A percentile compares a stretch with the other conserved stretches of the same genome.
phyloP scores from a whole-genome alignment of 108 stramenopile genomes.

The Skeletonema menzelii region DNA sequence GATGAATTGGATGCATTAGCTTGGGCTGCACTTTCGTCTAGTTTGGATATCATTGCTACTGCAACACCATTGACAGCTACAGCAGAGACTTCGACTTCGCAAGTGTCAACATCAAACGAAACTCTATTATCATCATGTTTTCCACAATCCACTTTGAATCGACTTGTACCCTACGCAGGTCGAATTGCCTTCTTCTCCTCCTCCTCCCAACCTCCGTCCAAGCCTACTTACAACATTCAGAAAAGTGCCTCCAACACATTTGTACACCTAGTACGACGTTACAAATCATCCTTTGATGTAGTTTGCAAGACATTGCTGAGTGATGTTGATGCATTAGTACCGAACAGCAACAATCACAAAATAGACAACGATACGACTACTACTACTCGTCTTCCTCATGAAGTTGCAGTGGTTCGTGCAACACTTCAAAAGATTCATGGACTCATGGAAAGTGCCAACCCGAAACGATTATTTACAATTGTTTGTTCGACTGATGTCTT shows the following conservation, averaged over 20 bases:
- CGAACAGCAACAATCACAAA: not conserved
- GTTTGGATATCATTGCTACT: conserved; percentile 5
- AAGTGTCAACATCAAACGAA: conserved; percentile 10
- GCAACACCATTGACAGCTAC: not conserved
- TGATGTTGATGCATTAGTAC: conserved; percentile 14
- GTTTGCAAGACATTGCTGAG: conserved; percentile 13
- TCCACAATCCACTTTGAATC: conserved; percentile 22
- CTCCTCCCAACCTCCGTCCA: not conserved
- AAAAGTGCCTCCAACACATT: conserved; percentile 15
- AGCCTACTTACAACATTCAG: not conserved
- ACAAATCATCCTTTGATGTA: conserved; percentile 26
- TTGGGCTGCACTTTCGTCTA: conserved; percentile 28
- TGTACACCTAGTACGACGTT: conserved; percentile 6
- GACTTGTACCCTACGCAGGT: conserved; percentile 14
- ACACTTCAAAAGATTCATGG: conserved; percentile 10
- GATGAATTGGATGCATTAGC: not conserved
- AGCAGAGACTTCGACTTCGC: not conserved
- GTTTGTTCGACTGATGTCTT: conserved; percentile 21
- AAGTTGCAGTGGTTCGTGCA: conserved; percentile 4
- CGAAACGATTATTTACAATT: conserved; percentile 22
- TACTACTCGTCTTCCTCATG: not conserved
- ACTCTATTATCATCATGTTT: conserved; percentile 15
- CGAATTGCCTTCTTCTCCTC: conserved; percentile 4
- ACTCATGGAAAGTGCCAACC: conserved; percentile 9
- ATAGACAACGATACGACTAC: not conserved